Percentiles rank a stretch among this genome's conserved stretches.
These are phyloP conservation scores for Marasmius tenuissimus DNA, from an alignment of 1,284 basidiomycete genomes.

Conservation along the genomic window DNA sequence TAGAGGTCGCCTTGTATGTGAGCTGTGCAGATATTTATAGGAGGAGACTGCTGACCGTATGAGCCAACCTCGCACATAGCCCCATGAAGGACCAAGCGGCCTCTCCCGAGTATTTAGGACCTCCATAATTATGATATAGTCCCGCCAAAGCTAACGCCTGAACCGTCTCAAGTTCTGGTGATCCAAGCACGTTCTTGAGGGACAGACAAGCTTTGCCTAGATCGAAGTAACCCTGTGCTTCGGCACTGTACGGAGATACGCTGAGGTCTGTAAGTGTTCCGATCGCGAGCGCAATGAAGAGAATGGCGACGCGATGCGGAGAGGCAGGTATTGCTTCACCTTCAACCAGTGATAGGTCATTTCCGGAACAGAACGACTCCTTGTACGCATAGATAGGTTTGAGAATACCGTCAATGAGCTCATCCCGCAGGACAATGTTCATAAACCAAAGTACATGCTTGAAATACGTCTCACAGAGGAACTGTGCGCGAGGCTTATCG, in stretches of 20 bases:
- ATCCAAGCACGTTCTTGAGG: slow-evolving; percentile 38
- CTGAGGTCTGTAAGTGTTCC: slow-evolving; percentile 53
- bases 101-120: slow-evolving; percentile 44
- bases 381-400: not conserved
- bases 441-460: slow-evolving; percentile 31
- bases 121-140: slow-evolving; percentile 46
- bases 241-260: slow-evolving; percentile 22
- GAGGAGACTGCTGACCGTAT: slow-evolving; percentile 37
- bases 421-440: not conserved
- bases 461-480: slow-evolving; percentile 41
- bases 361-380: not conserved
- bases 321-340: slow-evolving; percentile 4
- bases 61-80: slow-evolving; percentile 43
- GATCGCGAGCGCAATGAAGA: slow-evolving; percentile 52
- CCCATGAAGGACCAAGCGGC: slow-evolving; percentile 50
- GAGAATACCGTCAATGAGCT: slow-evolving; percentile 3
- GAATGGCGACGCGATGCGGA: slow-evolving; percentile 47
- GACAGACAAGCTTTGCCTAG: slow-evolving; percentile 42
- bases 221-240: slow-evolving; percentile 20
- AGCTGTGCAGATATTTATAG: not conserved
- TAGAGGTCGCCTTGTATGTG: slow-evolving; percentile 12
- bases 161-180: slow-evolving; percentile 50
- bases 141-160: slow-evolving; percentile 54
- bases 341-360: not conserved
- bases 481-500: slow-evolving; percentile 32